These are phyloP conservation scores for Mycena latifolia DNA, from an alignment of 768 basidiomycete genomes.

Conservation along the genomic window DNA sequence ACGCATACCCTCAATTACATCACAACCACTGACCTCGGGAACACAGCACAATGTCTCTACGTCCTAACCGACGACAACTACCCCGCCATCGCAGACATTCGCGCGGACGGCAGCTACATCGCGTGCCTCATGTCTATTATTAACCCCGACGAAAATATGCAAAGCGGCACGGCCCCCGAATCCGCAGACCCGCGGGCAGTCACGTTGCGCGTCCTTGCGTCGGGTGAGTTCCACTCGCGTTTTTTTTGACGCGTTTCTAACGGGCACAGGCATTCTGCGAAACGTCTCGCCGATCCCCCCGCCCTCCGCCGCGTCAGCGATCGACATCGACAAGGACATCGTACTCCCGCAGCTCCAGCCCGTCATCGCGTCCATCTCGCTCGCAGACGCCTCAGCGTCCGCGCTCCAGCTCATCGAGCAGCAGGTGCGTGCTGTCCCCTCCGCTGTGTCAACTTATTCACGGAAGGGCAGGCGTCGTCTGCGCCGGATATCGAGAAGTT, in stretches of 20 bases:
- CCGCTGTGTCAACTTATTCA: neutral
- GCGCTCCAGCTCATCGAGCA: slow-evolving; percentile 65
- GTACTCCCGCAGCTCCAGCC: slow-evolving; percentile 79
- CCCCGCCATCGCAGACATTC: slow-evolving; percentile 76
- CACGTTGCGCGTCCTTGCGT: slow-evolving; percentile 72
- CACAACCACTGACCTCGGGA: slow-evolving; percentile 2
- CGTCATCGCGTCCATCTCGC: slow-evolving; percentile 69
- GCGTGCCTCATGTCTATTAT: slow-evolving; percentile 76
- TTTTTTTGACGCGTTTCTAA: neutral
- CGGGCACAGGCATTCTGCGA: slow-evolving; percentile 71
- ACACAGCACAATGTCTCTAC: slow-evolving; percentile 89
- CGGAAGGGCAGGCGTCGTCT: slow-evolving; percentile 32
- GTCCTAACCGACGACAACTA: slow-evolving; percentile 93
- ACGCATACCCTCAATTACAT: neutral
- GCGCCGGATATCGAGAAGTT: slow-evolving; percentile 68
- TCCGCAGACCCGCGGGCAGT: slow-evolving; percentile 59
- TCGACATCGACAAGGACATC: slow-evolving; percentile 80
- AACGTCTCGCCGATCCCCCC: slow-evolving; percentile 84
- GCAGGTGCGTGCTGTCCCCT: slow-evolving; percentile 54
- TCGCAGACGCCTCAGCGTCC: slow-evolving; percentile 60
- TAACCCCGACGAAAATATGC: slow-evolving; percentile 48
- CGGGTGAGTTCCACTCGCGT: neutral
- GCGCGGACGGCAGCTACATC: slow-evolving; percentile 69
- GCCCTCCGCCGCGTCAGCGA: slow-evolving; percentile 68
- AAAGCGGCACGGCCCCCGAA: slow-evolving; percentile 51